These are phyloP conservation scores for Lepidium sativum DNA, from an alignment of 345 rosid species.

Conservation along the genomic window DNA sequence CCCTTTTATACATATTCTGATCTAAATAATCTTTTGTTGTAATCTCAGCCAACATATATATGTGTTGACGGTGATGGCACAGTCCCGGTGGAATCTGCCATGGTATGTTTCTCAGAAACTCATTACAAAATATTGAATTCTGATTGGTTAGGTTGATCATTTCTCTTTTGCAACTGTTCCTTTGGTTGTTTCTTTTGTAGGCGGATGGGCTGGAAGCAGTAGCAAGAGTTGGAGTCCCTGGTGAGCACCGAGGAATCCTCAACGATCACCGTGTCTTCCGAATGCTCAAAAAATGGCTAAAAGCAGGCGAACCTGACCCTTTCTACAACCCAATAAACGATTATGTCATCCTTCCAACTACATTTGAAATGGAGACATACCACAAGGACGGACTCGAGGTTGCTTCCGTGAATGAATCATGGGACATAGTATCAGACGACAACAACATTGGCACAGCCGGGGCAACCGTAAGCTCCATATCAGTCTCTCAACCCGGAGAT, in stretches of 20 bases:
- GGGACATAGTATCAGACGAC: constrained; percentile 65
- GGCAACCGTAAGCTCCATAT: constrained; percentile 47
- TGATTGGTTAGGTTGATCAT: background rate
- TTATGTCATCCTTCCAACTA: constrained; percentile 70
- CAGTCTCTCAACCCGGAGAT: constrained; percentile 37
- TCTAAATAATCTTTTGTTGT: background rate
- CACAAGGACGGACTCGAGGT: constrained; percentile 62
- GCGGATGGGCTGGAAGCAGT: constrained; percentile 92
- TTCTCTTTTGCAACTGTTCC: background rate
- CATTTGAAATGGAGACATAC: constrained; percentile 53
- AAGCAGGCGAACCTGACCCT: constrained; percentile 73
- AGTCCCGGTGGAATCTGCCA: constrained; percentile 84
- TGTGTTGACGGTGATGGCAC: constrained; percentile 95
- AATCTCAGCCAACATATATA: constrained; percentile 66
- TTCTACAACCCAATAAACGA: constrained; percentile 85
- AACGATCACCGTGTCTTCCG: constrained; percentile 81
- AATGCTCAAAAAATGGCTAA: constrained; percentile 82
- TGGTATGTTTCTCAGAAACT: constrained; percentile 36
- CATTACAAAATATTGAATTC: background rate
- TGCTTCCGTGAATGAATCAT: constrained; percentile 74
- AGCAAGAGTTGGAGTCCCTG: constrained; percentile 92
- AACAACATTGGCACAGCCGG: constrained; percentile 13
- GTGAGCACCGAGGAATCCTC: constrained; percentile 87
- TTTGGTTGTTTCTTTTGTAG: constrained; percentile 28
- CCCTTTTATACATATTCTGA: background rate